Conservation (phyloP, 495 filamentous ascomycete species). For the Aspergillus funiculosus region DNA sequence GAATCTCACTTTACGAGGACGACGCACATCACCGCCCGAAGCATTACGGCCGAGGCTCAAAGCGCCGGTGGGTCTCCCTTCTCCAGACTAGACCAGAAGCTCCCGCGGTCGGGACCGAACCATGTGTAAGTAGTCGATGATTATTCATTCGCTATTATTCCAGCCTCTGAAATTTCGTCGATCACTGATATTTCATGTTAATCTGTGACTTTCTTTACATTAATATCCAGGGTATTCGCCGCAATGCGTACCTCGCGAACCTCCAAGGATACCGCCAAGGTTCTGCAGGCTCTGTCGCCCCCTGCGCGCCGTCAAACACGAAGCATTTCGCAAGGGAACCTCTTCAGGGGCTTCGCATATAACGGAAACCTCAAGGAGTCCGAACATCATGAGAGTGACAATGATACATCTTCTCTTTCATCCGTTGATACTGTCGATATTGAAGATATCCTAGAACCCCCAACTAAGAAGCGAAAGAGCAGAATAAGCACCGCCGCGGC, state of each 20-base stretch:
- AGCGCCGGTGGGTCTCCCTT: slow-evolving; percentile 14
- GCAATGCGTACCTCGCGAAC: slow-evolving; percentile 59
- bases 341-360: slow-evolving; percentile 30
- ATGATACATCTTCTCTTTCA: slow-evolving; percentile 38
- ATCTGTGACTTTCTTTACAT: slow-evolving; percentile 1
- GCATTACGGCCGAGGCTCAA: slow-evolving; percentile 17
- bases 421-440: slow-evolving; percentile 50
- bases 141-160: slow-evolving; percentile 5
- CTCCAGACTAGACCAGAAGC: slow-evolving; percentile 14
- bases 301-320: slow-evolving; percentile 38
- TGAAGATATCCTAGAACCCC: slow-evolving; percentile 53
- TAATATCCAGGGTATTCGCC: neutral
- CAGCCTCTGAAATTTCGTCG: slow-evolving; percentile 12
- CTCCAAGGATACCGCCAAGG: slow-evolving; percentile 52
- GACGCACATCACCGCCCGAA: neutral
- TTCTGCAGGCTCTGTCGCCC: slow-evolving; percentile 42
- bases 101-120: slow-evolving; percentile 13
- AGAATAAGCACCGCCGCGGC: slow-evolving; percentile 15
- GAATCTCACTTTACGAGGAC: too few relatives aligned
- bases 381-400: slow-evolving; percentile 24
- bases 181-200: slow-evolving; percentile 22
- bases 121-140: slow-evolving; percentile 15
- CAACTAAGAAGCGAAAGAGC: slow-evolving; percentile 49
- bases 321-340: slow-evolving; percentile 27
- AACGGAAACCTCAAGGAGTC: slow-evolving; percentile 16